Evolutionary conservation across 2,329 filamentous ascomycete genomes (phyloP).

Genomic region (Botrytis aclada): DNA sequence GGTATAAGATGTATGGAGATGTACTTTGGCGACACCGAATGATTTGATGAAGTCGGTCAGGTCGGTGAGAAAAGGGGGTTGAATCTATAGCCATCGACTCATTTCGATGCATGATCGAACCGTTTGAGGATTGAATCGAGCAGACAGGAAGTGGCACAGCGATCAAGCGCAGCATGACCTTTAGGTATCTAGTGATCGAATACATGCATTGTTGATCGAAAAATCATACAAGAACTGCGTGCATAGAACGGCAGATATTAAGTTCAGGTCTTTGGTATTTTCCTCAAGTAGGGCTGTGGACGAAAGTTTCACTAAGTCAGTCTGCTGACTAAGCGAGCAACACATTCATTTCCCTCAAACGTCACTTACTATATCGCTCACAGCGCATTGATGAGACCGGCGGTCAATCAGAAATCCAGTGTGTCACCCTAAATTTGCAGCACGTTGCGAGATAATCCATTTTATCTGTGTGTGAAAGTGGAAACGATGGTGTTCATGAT

Average conservation of each 20-base stretch:
- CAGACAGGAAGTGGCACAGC: neutral
- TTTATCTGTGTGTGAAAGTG: too few species aligned
- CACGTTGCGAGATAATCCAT: neutral
- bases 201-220: neutral
- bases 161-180: neutral
- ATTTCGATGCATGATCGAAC: neutral
- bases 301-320: neutral
- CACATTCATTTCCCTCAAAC: neutral
- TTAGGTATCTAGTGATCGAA: neutral
- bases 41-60: neutral
- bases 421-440: neutral
- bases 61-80: neutral
- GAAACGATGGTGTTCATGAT: neutral
- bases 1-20: neutral
- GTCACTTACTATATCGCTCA: neutral
- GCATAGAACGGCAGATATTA: neutral
- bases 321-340: slow-evolving; percentile 3
- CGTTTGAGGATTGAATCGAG: neutral
- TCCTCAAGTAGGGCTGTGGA: neutral
- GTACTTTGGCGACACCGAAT: neutral
- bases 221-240: neutral
- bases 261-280: neutral
- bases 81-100: neutral
- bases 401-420: neutral
- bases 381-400: neutral